Evolutionary conservation across 2,329 filamentous ascomycete species (phyloP).

Genomic region (Sporothrix pallida): DNA sequence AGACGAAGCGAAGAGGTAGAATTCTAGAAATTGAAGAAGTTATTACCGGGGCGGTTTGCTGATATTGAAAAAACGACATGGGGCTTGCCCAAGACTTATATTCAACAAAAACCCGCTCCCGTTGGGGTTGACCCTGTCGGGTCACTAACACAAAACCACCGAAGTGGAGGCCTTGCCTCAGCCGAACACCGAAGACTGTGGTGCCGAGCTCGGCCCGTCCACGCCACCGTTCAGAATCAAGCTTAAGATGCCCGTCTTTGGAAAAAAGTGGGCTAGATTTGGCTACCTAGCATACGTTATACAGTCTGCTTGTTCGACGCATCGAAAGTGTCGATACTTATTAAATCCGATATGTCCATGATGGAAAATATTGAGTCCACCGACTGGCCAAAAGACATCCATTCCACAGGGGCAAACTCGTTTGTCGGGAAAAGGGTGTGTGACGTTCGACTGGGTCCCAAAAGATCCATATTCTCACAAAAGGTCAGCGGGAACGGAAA

Average conservation of each 20-base stretch:
- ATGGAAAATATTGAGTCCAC: slow-evolving; percentile 7
- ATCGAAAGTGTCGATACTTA: slow-evolving; percentile 9
- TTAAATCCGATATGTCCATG: slow-evolving; percentile 9
- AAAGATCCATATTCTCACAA: slow-evolving; percentile 12
- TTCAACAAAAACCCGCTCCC: slow-evolving; percentile 3
- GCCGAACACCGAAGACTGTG: slow-evolving; percentile 1
- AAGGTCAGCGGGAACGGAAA: slow-evolving; percentile 3
- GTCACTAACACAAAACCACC: slow-evolving; percentile 5
- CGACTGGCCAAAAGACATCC: slow-evolving; percentile 10
- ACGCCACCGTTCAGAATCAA: slow-evolving; percentile 1
- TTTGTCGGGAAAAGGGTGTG: not conserved
- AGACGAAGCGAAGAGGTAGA: not conserved
- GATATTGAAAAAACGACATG: not conserved
- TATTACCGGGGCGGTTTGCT: not conserved
- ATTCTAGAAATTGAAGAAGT: slow-evolving; percentile 3
- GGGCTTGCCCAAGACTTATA: not conserved
- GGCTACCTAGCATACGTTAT: slow-evolving; percentile 7
- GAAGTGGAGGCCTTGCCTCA: not conserved
- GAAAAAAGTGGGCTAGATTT: slow-evolving; percentile 6
- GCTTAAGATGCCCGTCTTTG: not conserved
- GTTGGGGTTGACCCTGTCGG: not conserved
- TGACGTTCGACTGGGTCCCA: not conserved
- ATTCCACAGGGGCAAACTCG: not conserved
- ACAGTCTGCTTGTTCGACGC: not conserved
- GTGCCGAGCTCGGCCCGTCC: slow-evolving; percentile 6